These are phyloP conservation scores for Debaryomyces psychrophilus DNA, from an alignment of 1,139 yeast genomes.

Conservation along the genomic window DNA sequence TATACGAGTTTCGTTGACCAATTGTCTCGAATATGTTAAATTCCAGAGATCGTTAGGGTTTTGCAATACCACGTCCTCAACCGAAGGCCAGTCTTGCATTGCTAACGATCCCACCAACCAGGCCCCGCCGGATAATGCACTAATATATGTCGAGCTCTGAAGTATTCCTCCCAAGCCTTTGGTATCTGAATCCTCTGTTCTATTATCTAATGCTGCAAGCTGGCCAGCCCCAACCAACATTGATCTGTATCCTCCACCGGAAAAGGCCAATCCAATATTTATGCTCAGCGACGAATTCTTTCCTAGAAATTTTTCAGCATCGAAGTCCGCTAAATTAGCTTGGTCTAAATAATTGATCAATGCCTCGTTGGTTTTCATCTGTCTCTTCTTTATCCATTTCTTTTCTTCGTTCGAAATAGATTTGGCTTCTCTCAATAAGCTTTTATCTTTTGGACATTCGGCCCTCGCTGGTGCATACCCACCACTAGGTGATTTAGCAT, in stretches of 20 bases:
- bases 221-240: constrained; percentile 92
- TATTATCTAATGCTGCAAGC: constrained; percentile 74
- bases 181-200: constrained; percentile 59
- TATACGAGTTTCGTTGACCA: constrained; percentile 29
- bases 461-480: constrained; percentile 68
- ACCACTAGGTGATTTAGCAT: constrained; percentile 59
- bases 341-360: constrained; percentile 57
- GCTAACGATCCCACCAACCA: constrained; percentile 42
- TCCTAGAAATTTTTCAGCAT: constrained; percentile 49
- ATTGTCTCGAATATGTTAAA: constrained; percentile 31
- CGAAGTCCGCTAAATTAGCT: constrained; percentile 62
- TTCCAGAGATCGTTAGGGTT: constrained; percentile 42
- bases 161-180: constrained; percentile 40
- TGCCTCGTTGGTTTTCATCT: constrained; percentile 53
- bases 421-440: constrained; percentile 40
- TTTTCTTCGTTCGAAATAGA: constrained; percentile 40
- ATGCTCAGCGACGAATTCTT: constrained; percentile 38
- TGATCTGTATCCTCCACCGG: constrained; percentile 94
- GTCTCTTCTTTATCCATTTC: constrained; percentile 51
- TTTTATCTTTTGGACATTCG: constrained; percentile 50
- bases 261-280: constrained; percentile 72
- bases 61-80: constrained; percentile 37
- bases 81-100: constrained; percentile 38
- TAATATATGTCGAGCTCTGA: constrained; percentile 40
- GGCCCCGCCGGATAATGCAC: constrained; percentile 45